Evolutionary conservation across 352 stramenopile species (phyloP).

Genomic region (Elongisporangium undulatum): DNA sequence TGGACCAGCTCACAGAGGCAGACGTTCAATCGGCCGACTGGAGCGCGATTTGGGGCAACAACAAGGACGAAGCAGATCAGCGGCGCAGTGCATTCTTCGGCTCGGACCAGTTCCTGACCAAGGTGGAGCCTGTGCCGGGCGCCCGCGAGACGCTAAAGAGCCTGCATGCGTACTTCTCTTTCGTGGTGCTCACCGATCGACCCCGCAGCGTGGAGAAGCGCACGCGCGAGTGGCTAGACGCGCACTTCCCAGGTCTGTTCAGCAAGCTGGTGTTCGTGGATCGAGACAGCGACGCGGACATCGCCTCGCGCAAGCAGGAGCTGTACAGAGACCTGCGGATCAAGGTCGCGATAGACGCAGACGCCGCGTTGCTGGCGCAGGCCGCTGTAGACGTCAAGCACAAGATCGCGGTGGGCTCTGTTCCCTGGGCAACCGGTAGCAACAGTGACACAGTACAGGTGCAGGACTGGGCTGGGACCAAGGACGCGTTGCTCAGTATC

Average conservation of each 20-base stretch:
- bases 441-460: constrained; percentile 13
- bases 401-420: constrained; percentile 36
- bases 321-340: constrained; percentile 61
- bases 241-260: constrained; percentile 56
- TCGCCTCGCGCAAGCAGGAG: constrained; percentile 49
- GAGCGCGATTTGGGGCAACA: constrained; percentile 22
- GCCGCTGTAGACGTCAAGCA: constrained; percentile 20
- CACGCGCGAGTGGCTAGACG: constrained; percentile 74
- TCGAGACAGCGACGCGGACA: constrained; percentile 25
- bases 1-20: constrained; percentile 8
- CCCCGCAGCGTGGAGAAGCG: constrained; percentile 54
- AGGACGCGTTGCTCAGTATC: constrained; percentile 29
- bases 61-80: constrained; percentile 18
- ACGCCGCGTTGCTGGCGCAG: constrained; percentile 23
- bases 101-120: constrained; percentile 36
- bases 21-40: constrained; percentile 25
- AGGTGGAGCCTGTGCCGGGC: constrained; percentile 24
- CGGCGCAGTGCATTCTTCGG: constrained; percentile 36
- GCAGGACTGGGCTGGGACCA: constrained; percentile 28
- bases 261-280: constrained; percentile 75
- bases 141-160: constrained; percentile 40
- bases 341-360: constrained; percentile 46
- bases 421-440: constrained; percentile 39
- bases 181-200: constrained; percentile 55
- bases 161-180: constrained; percentile 55